Conservation (phyloP, 768 basidiomycete species). For the Tulasnella sp. region DNA sequence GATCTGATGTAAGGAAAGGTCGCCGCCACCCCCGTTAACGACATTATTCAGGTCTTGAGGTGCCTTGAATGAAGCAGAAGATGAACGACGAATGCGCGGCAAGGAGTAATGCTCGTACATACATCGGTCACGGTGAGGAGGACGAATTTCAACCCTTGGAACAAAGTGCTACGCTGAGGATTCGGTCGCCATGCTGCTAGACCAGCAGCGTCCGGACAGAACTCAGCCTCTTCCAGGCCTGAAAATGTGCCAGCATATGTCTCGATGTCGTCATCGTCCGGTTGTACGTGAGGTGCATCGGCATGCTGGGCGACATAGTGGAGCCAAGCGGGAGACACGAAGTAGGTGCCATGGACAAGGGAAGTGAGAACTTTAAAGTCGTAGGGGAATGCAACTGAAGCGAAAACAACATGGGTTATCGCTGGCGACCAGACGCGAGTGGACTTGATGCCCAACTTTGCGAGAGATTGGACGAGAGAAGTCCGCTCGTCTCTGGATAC, state of each 20-base stretch:
- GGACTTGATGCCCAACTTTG: constrained; percentile 10
- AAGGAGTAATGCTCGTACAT: constrained; percentile 1
- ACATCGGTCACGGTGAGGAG: constrained; percentile 7
- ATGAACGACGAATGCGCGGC: neutral
- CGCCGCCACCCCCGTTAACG: neutral
- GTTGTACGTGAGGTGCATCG: neutral
- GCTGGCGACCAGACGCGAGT: neutral
- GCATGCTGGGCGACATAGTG: neutral
- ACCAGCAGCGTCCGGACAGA: constrained; percentile 6
- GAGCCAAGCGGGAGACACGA: constrained; percentile 10
- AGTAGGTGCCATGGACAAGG: neutral
- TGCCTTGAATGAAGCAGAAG: neutral
- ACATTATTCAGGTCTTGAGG: no score
- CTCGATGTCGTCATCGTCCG: neutral
- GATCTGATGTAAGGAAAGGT: neutral
- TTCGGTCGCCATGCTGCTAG: constrained; percentile 4
- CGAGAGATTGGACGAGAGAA: neutral
- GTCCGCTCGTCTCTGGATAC: constrained; percentile 2
- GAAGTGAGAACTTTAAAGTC: constrained; percentile 6
- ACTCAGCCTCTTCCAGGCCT: constrained; percentile 7
- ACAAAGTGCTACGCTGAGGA: neutral
- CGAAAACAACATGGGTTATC: constrained; percentile 11
- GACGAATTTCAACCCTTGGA: neutral
- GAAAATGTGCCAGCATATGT: neutral
- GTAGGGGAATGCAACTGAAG: neutral